phyloP scores from a whole-genome alignment of 805 yeast species.

The Metschnikowia shivogae region DNA sequence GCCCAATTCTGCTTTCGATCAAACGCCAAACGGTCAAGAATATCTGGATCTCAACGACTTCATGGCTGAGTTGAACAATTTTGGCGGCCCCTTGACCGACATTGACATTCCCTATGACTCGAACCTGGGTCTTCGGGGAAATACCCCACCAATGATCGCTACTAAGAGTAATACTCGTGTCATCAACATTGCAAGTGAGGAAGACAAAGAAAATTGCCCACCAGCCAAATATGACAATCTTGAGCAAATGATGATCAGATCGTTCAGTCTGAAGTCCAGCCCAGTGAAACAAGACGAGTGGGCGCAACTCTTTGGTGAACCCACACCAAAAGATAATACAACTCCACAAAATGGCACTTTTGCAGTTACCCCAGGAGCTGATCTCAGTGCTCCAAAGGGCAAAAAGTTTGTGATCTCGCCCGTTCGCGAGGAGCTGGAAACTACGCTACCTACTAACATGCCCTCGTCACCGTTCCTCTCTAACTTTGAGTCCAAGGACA shows the following conservation, averaged over 20 bases:
- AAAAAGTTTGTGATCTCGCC: slow-evolving; percentile 30
- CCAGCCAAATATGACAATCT: slow-evolving; percentile 20
- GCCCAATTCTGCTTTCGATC: slow-evolving; percentile 9
- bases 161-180: slow-evolving; percentile 52
- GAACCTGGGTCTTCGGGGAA: slow-evolving; percentile 17
- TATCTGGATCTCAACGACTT: slow-evolving; percentile 38
- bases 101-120: slow-evolving; percentile 35
- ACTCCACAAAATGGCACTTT: slow-evolving; percentile 9
- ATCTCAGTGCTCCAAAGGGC: slow-evolving; percentile 29
- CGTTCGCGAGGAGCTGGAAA: slow-evolving; percentile 16
- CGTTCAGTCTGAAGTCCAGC: slow-evolving; percentile 31
- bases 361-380: slow-evolving; percentile 16
- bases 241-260: slow-evolving; percentile 24
- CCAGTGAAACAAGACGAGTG: slow-evolving; percentile 38
- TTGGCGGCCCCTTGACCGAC: slow-evolving; percentile 46
- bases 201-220: slow-evolving; percentile 26
- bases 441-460: slow-evolving; percentile 29
- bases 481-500: slow-evolving; percentile 10
- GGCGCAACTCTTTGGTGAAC: slow-evolving; percentile 42
- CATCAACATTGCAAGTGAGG: slow-evolving; percentile 42
- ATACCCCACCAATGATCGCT: slow-evolving; percentile 49
- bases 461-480: slow-evolving; percentile 38
- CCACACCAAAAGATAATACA: slow-evolving; percentile 36
- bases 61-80: slow-evolving; percentile 32
- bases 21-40: slow-evolving; percentile 15